Conservation (phyloP, 768 basidiomycete genomes). For the Agaricus subrufescens region DNA sequence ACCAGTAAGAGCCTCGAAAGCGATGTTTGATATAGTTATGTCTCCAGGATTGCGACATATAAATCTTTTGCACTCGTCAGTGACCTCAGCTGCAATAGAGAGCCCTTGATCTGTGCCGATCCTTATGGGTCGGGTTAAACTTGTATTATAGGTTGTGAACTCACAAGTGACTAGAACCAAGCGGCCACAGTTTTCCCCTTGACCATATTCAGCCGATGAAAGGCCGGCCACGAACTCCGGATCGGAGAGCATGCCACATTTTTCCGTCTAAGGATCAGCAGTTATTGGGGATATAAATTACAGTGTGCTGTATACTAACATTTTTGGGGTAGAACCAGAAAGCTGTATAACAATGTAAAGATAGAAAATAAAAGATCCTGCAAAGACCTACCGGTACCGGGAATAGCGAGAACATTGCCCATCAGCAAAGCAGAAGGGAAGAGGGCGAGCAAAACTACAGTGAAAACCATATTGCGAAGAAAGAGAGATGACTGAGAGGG, state of each 20-base stretch:
- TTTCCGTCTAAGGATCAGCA: neutral
- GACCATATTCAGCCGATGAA: neutral
- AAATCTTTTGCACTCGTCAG: slow-evolving; percentile 22
- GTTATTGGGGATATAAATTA: neutral
- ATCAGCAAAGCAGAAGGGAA: neutral
- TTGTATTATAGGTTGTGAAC: neutral
- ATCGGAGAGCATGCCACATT: neutral
- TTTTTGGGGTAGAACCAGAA: neutral
- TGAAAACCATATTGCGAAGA: neutral
- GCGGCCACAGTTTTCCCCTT: neutral
- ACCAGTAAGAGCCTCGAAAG: slow-evolving; percentile 23
- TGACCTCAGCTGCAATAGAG: slow-evolving; percentile 17
- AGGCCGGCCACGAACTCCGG: neutral
- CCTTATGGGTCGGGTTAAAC: neutral
- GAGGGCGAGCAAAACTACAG: neutral
- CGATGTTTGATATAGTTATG: slow-evolving; percentile 23
- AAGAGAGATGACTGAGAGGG: neutral
- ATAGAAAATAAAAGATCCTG: neutral
- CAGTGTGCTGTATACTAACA: neutral
- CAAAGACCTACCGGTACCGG: neutral
- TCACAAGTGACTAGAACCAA: slow-evolving; percentile 16
- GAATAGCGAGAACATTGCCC: neutral
- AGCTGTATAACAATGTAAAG: too few relatives aligned
- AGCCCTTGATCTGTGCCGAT: slow-evolving; percentile 20
- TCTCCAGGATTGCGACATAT: slow-evolving; percentile 17